Percentiles rank a stretch among this genome's conserved stretches.
Conservation (phyloP, 306 rosid species). For the Dicorynia guianensis region DNA sequence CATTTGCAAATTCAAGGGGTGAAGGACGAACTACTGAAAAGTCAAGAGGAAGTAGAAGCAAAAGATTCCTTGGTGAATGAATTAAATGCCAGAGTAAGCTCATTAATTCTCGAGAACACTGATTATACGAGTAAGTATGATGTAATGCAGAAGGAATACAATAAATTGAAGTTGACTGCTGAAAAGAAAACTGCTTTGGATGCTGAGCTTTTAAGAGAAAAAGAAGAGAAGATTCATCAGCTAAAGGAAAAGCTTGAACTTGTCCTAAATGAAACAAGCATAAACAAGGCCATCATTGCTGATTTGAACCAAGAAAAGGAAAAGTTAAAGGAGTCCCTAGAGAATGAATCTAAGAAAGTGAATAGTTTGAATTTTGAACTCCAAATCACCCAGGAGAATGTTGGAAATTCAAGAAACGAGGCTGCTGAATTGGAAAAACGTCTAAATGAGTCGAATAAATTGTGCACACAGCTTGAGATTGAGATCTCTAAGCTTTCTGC, state of each 20-base stretch:
- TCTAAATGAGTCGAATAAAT: slow-evolving; percentile 51
- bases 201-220: slow-evolving; percentile 68
- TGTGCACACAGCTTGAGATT: slow-evolving; percentile 54
- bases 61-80: slow-evolving; percentile 60
- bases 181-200: slow-evolving; percentile 67
- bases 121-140: slow-evolving; percentile 55
- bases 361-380: slow-evolving; percentile 63
- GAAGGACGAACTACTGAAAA: slow-evolving; percentile 62
- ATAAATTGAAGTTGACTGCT: slow-evolving; percentile 57
- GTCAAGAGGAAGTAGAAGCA: slow-evolving; percentile 59
- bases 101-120: slow-evolving; percentile 59
- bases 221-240: slow-evolving; percentile 60
- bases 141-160: slow-evolving; percentile 54
- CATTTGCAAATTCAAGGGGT: slow-evolving; percentile 62
- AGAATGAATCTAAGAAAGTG: slow-evolving; percentile 55
- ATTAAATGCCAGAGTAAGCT: slow-evolving; percentile 55
- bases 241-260: slow-evolving; percentile 65
- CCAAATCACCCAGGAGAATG: slow-evolving; percentile 52
- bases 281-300: slow-evolving; percentile 48
- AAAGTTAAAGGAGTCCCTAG: slow-evolving; percentile 56
- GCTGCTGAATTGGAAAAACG: slow-evolving; percentile 58
- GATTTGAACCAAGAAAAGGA: slow-evolving; percentile 67
- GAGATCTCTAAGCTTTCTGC: slow-evolving; percentile 65
- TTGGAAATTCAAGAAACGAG: slow-evolving; percentile 68
- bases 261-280: slow-evolving; percentile 48